phyloP scores from a whole-genome alignment of 768 basidiomycete genomes.

The Amanita fuliginea region DNA sequence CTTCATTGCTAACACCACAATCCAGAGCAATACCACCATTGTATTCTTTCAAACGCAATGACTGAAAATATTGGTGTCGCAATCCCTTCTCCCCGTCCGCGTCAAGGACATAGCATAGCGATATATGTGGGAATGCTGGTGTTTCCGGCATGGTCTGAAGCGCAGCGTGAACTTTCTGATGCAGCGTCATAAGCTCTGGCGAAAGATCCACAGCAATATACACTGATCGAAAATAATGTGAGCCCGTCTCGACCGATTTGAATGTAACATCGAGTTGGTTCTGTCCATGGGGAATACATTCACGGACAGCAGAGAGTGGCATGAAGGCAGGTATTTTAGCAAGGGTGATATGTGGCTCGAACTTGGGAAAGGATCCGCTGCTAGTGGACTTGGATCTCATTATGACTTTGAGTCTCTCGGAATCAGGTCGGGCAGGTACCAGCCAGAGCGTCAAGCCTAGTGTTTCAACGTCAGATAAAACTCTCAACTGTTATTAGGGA shows the following conservation, averaged over 20 bases:
- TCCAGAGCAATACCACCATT: conserved; percentile 14
- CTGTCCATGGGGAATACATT: conserved; percentile 25
- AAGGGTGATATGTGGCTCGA: conserved; percentile 68
- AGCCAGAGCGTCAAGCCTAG: conserved; percentile 63
- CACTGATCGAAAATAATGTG: conserved; percentile 64
- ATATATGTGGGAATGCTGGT: conserved; percentile 61
- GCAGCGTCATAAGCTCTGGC: conserved; percentile 34
- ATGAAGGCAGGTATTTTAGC: conserved; percentile 26
- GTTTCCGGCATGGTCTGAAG: conserved; percentile 32
- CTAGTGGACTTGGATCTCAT: conserved; percentile 29
- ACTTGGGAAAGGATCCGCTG: conserved; percentile 38
- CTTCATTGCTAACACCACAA: conserved; percentile 16
- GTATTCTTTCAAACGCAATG: conserved; percentile 25
- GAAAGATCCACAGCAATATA: conserved; percentile 41
- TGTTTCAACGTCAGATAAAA: neutral
- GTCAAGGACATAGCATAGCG: conserved; percentile 63
- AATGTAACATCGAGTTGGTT: conserved; percentile 34
- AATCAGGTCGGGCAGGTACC: conserved; percentile 39
- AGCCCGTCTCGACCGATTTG: conserved; percentile 40
- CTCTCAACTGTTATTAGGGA: neutral
- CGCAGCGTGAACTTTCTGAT: conserved; percentile 30
- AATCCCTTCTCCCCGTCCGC: conserved; percentile 42
- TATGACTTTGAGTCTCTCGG: conserved; percentile 29
- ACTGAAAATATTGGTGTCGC: conserved; percentile 35
- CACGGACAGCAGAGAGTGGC: conserved; percentile 22